Base-by-base conservation (phyloP, 148 eudicot genomes). In the Chenopodium suecicum region DNA sequence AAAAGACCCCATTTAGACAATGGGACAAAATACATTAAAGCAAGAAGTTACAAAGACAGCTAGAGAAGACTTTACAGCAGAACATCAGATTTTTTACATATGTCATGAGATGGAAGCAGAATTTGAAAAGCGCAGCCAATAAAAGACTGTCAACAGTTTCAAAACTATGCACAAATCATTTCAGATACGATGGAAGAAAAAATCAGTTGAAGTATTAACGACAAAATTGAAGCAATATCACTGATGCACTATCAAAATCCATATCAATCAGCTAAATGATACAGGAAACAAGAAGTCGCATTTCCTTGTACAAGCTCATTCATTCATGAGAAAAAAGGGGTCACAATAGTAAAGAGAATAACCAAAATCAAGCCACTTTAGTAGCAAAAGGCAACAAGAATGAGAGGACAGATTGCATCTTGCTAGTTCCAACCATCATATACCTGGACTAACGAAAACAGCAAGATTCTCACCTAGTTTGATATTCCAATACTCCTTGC, bases 401-500 rank as follows among this genome's bases (percentile, higher is more conserved):
- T 63, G 22, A 52, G 47, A 82, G 14, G n/a, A 25, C 7, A 73
- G 58, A 47, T 47, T 44, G 29, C 34, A 46, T 50, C 68, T 73
- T 37, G 11, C 23, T 67, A 32, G 66, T 67, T 20, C 73, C 14
- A 44, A 12, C 64, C 81, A 79, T 31, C 23, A 54, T 0, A 56
- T 56, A 22, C 65, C 27, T 62, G 23, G 25, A 62, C 25, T 62
- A 62, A 62, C 5, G 27, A 20, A 75, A 80, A 78, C 2, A 41
- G 32, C 69, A 76, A 66, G n/a, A 76, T 46, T 66, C 69, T 83
- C 80, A 95, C 98, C 95, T 93, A 63, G 98, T 95, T 85, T 95
- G 98, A 86, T 93, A 95, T 80, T 95, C 98, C 80, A 95, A 76
- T 41, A 91, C 90, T 83, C 98, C 97, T 88, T 93, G 94, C 82